Evolutionary conservation across 1,284 basidiomycete species (phyloP), one percentile per base, ranked within the genome.

Genomic region (Irpex sp.): DNA sequence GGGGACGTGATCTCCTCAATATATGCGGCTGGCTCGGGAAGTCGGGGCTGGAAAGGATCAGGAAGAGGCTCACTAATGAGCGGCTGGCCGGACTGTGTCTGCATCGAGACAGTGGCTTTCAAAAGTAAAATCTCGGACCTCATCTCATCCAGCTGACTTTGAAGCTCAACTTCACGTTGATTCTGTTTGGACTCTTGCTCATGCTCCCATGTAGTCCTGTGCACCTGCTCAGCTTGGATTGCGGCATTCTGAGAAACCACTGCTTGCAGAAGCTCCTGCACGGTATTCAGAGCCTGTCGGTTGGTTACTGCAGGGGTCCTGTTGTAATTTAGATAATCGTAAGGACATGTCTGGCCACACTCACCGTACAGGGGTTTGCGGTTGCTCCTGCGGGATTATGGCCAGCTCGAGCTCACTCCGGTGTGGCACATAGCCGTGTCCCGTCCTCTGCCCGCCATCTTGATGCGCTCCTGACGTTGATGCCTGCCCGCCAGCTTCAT

Each of bases 201-300:
- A 66, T 81, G 78, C 68, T 90, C 89, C 89, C 89, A 91, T 50
- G 78, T 80, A 9, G 81, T 58, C 59, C 88, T 77, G 19, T 89
- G 79, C 65, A 77, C 80, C 53, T 78, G 75, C 67, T 91, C 89
- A 21, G 75, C 77, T 58, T 87, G 85, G 47, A 85, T 83, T 0
- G 83, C 82, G 46, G 86, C 81, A 65, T 78, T 80, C 4, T 83
- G 84, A 0, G 80, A 77, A 17, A 78, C 72, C 4, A 88, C 73
- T 54, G 84, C 78, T 17, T 83, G 81, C 61, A 86, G 70, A 35
- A 90, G 76, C 65, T 89, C 84, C 17, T 86, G 81, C 0, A 89
- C 76, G 5, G 83, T 77, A 65, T 81, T 77, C 11, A 80, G 7
- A 51, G 49, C 49, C 21, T 17, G 49, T 17, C 17, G 49, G 19